Evolutionary conservation across 345 rosid genomes (phyloP).

Genomic region (Citrus mangshanensis): DNA sequence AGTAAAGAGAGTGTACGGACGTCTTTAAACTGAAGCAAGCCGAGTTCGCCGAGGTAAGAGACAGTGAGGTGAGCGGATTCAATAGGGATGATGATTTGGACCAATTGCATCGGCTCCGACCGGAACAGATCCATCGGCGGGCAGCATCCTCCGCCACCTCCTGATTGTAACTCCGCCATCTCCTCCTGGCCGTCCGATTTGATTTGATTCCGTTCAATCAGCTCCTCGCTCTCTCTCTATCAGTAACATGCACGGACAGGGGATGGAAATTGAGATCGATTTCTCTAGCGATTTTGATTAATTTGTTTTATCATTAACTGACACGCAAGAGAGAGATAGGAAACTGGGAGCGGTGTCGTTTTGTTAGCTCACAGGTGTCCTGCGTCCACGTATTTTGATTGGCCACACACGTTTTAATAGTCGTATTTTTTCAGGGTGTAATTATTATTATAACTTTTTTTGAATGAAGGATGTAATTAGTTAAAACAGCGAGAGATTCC

Average conservation of each 20-base stretch:
- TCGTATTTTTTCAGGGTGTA: too few species aligned
- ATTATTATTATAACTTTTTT: too few species aligned
- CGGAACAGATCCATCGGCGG: conserved; percentile 96
- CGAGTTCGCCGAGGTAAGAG: conserved; percentile 89
- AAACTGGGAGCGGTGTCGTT: conserved; percentile 5
- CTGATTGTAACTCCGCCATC: conserved; percentile 45
- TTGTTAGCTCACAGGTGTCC: not conserved
- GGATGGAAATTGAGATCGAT: conserved; percentile 2
- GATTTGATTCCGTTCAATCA: not conserved
- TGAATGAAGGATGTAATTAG: too few species aligned
- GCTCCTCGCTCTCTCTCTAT: not conserved
- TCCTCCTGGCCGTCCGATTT: conserved; percentile 9
- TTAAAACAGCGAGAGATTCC: too few species aligned
- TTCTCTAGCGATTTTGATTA: not conserved
- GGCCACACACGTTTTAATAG: too few species aligned
- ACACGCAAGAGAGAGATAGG: not conserved
- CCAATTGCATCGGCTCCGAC: conserved; percentile 94
- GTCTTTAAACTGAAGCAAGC: conserved; percentile 93
- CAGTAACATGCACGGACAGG: not conserved
- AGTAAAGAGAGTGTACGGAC: conserved; percentile 38
- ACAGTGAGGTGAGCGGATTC: conserved; percentile 90
- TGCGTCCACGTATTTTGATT: too few species aligned
- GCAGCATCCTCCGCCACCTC: conserved; percentile 55
- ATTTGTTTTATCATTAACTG: not conserved
- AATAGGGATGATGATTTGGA: conserved; percentile 86